Percentiles rank a stretch among this genome's conserved stretches.
Evolutionary conservation across 257 asterid genomes (phyloP).

Genomic region (Linderniella brevidens): DNA sequence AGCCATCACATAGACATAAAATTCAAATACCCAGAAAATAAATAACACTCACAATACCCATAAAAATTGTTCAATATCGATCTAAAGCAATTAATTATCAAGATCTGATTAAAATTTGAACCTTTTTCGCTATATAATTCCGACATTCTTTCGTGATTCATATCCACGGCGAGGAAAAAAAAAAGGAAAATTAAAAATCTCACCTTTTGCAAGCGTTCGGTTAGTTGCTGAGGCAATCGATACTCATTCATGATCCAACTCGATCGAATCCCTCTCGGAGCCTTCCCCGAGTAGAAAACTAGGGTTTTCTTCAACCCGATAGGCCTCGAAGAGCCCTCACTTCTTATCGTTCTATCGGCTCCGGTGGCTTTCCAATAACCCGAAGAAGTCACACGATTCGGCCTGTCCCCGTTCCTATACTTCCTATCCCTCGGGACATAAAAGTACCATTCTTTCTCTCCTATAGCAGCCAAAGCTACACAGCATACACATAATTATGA

Average conservation of each 20-base stretch:
- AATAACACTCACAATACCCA: no score
- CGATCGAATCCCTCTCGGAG: slow-evolving; percentile 83
- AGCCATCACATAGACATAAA: no score
- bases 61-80: no score
- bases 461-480: slow-evolving; percentile 85
- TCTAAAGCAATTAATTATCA: no score
- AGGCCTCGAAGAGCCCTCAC: slow-evolving; percentile 31
- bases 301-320: slow-evolving; percentile 96
- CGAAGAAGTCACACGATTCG: slow-evolving; percentile 91
- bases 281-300: slow-evolving; percentile 94
- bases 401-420: slow-evolving; percentile 90
- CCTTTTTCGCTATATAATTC: no score
- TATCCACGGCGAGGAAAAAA: no score
- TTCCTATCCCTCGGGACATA: slow-evolving; percentile 89
- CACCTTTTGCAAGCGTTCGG: slow-evolving; percentile 82
- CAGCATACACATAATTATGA: no score
- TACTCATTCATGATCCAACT: slow-evolving; percentile 97
- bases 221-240: slow-evolving; percentile 78
- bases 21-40: no score
- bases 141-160: no score
- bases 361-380: slow-evolving; percentile 99
- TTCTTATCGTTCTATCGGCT: slow-evolving; percentile 76
- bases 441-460: slow-evolving; percentile 97
- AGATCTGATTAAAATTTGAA: no score
- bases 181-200: no score